Conservation (phyloP, 2,329 filamentous ascomycete genomes). For the Triangularia verruculosa region DNA sequence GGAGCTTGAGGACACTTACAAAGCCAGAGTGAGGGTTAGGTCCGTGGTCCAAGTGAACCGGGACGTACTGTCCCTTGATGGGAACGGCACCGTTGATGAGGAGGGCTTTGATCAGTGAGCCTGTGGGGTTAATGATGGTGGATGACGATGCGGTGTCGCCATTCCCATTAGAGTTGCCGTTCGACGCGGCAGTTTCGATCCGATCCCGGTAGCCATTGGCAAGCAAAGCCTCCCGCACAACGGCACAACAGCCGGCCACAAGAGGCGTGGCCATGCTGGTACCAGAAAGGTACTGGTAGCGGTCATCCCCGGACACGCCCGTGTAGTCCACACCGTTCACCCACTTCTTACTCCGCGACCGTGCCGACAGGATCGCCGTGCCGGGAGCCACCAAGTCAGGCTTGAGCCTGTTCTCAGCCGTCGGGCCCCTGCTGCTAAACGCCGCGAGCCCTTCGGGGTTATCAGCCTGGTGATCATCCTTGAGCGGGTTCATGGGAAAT, state of each 20-base stretch:
- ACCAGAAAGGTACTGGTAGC: neutral
- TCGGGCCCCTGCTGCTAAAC: constrained; percentile 7
- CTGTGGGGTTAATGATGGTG: too few species aligned
- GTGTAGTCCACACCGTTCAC: neutral
- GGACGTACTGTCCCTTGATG: constrained; percentile 5
- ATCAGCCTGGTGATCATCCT: neutral
- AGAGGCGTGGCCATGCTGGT: constrained; percentile 12
- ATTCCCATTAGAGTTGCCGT: too few species aligned
- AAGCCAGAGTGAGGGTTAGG: neutral
- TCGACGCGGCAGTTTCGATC: neutral
- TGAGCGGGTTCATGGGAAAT: neutral
- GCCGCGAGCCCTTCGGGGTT: constrained; percentile 7
- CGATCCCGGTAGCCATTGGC: neutral
- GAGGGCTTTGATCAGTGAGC: constrained; percentile 10
- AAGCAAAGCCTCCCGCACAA: constrained; percentile 9
- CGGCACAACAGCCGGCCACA: constrained; percentile 9
- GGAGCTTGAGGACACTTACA: too few species aligned
- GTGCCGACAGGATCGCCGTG: constrained; percentile 1
- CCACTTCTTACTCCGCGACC: too few species aligned
- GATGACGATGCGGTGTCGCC: too few species aligned
- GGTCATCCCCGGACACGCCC: neutral
- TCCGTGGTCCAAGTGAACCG: neutral
- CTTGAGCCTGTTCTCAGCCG: constrained; percentile 9
- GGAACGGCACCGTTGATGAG: constrained; percentile 11
- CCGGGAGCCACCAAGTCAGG: constrained; percentile 13